These are phyloP conservation scores for Eutrema salsugineum DNA, from an alignment of 441 rosid species.

Conservation along the genomic window DNA sequence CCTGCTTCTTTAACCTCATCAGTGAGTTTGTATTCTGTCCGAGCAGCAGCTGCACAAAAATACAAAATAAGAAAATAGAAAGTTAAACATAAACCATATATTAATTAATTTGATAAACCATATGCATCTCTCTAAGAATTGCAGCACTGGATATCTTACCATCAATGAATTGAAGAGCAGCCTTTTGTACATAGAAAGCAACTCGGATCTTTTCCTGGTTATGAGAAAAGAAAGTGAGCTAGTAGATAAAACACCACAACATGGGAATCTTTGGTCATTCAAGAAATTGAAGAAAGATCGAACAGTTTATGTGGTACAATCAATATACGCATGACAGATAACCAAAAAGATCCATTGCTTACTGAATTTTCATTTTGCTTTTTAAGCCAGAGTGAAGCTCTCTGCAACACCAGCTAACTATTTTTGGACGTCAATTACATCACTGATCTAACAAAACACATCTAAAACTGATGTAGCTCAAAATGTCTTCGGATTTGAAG, in stretches of 20 bases:
- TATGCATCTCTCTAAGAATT: not conserved
- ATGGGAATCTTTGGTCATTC: not conserved
- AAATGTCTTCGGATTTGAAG: not conserved
- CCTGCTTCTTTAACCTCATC: conserved; percentile 59
- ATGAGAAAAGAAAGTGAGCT: conserved; percentile 20
- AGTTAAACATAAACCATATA: not conserved
- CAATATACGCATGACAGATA: not conserved
- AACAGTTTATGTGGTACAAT: not conserved
- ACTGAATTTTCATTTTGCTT: not conserved
- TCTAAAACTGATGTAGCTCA: not conserved
- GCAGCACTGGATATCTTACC: conserved; percentile 46
- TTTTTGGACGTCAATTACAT: not conserved
- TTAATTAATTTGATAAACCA: not conserved
- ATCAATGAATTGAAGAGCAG: conserved; percentile 77
- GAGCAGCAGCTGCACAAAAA: conserved; percentile 47
- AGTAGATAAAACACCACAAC: conserved; percentile 12
- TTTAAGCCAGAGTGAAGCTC: not conserved
- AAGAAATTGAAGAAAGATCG: conserved; percentile 29
- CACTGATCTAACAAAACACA: not conserved
- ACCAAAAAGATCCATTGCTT: not conserved
- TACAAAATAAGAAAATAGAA: conserved; percentile 10
- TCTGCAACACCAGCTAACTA: not conserved
- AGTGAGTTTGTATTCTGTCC: conserved; percentile 46
- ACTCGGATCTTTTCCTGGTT: conserved; percentile 81
- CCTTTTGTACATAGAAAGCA: conserved; percentile 77